These are phyloP conservation scores for Meyerozyma smithsonii DNA, from an alignment of 1,139 yeast genomes.

Conservation along the genomic window DNA sequence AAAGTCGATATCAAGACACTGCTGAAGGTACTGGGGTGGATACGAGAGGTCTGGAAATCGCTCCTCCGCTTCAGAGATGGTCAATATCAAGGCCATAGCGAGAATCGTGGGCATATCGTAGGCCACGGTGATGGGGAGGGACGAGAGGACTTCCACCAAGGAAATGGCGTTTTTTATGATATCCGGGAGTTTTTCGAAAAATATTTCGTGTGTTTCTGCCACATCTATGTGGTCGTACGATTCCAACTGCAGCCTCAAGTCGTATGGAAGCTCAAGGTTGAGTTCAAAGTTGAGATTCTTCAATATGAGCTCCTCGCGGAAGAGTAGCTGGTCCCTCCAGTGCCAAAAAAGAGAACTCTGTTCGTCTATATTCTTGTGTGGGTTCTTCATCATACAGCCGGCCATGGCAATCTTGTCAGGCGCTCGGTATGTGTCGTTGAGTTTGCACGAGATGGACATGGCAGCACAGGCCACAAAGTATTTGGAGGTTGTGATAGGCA, in stretches of 20 bases:
- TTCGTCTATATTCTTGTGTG: conserved; percentile 31
- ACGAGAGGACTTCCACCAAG: conserved; percentile 37
- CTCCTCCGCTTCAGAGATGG: conserved; percentile 25
- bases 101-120: conserved; percentile 32
- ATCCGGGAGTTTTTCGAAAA: conserved; percentile 24
- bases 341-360: conserved; percentile 41
- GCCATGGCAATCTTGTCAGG: conserved; percentile 42
- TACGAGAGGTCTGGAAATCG: conserved; percentile 18
- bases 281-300: conserved; percentile 39
- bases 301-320: conserved; percentile 40
- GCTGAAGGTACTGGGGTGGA: conserved; percentile 21
- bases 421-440: conserved; percentile 39
- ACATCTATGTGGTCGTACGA: conserved; percentile 2
- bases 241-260: conserved; percentile 19
- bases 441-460: conserved; percentile 38
- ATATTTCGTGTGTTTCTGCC: conserved; percentile 9
- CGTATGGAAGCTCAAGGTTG: conserved; percentile 36
- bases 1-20: conserved; percentile 16
- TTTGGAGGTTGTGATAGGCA: conserved; percentile 42
- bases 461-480: conserved; percentile 47
- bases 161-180: conserved; percentile 31
- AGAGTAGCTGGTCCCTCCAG: conserved; percentile 44
- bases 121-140: conserved; percentile 35
- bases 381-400: conserved; percentile 34
- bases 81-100: conserved; percentile 29